A percentile compares a stretch with the other conserved stretches of the same genome.
Conservation (phyloP, 2,329 filamentous ascomycete genomes). For the Fusarium ambrosium region DNA sequence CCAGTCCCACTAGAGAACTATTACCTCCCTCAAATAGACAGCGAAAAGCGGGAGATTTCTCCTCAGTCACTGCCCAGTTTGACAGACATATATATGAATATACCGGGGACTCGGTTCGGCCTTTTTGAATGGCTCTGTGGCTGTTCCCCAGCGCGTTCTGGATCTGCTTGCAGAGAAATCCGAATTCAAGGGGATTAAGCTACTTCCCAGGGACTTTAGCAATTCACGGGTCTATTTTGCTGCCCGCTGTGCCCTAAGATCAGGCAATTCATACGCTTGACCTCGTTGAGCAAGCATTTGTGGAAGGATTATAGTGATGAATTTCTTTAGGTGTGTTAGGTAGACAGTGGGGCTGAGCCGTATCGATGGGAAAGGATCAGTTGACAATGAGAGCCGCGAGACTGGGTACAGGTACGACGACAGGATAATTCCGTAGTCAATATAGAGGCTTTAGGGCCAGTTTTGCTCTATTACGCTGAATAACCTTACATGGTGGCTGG, state of each 20-base stretch:
- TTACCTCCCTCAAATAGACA: background rate
- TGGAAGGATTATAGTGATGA: background rate
- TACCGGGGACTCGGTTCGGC: background rate
- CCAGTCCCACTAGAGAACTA: background rate
- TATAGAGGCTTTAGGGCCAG: too few species aligned
- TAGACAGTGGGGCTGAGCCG: too few species aligned
- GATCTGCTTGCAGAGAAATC: background rate
- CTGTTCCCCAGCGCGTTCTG: background rate
- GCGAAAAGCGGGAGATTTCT: background rate
- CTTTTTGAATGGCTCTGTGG: background rate
- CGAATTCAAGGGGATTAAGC: background rate
- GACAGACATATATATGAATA: background rate
- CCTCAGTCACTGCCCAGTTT: background rate
- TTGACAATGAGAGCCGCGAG: background rate
- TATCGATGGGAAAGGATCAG: too few species aligned
- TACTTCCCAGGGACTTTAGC: background rate
- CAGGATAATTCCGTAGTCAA: background rate
- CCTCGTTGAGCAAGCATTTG: background rate
- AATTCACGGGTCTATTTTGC: background rate
- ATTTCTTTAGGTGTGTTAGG: background rate
- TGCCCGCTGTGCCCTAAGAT: background rate
- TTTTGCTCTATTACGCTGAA: too few species aligned
- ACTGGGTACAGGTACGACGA: background rate
- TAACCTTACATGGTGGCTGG: too few species aligned
- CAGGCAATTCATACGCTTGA: background rate